These are phyloP conservation scores for Capniomyces stellatus DNA, from an alignment of 371 early-diverging fungal species.

Conservation along the genomic window DNA sequence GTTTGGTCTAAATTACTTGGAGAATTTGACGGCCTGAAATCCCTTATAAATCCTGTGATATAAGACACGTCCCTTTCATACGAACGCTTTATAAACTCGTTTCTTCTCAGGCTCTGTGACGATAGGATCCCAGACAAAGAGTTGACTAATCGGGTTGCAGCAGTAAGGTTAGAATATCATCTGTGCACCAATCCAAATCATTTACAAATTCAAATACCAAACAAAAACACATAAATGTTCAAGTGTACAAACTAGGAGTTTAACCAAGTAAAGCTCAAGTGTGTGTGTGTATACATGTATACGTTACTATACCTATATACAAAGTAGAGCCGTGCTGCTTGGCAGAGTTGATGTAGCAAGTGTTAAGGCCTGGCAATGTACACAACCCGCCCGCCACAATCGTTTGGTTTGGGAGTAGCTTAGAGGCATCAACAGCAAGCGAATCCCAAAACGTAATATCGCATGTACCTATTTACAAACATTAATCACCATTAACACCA, in stretches of 20 bases:
- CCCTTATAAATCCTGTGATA: slow-evolving; percentile 2
- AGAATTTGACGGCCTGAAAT: not conserved
- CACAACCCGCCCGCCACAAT: not conserved
- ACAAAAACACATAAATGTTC: too few species aligned
- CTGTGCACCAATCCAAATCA: too few species aligned
- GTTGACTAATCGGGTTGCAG: too few species aligned
- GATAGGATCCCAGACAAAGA: slow-evolving; percentile 1
- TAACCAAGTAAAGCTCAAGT: too few species aligned
- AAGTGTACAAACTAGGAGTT: too few species aligned
- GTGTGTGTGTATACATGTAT: too few species aligned
- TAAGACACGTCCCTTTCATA: not conserved
- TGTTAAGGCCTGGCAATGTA: not conserved
- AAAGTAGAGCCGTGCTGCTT: not conserved
- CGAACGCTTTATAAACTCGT: not conserved
- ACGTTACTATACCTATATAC: not conserved
- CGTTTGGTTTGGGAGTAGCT: not conserved
- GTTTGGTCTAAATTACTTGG: not conserved
- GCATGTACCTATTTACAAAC: not conserved
- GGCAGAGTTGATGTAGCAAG: not conserved
- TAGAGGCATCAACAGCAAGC: not conserved
- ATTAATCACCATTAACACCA: too few species aligned
- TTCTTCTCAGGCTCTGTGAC: not conserved
- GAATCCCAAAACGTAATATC: slow-evolving; percentile 3
- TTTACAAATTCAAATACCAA: too few species aligned
- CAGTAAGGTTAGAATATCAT: too few species aligned